Base-by-base conservation (phyloP, 306 rosid genomes). In the Dicorynia guianensis region DNA sequence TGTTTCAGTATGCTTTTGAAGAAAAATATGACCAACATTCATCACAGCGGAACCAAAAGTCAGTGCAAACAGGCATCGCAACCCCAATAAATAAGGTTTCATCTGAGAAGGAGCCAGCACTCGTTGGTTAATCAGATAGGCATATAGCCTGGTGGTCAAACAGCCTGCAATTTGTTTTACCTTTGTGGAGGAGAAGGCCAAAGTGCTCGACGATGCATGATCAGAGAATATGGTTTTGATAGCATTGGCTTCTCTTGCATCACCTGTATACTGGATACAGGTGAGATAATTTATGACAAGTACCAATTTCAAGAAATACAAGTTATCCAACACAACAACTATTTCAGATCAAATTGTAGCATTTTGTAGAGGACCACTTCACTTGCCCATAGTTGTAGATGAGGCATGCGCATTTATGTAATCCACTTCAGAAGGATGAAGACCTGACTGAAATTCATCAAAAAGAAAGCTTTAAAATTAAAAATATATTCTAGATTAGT, bases 391-490 rank as follows among this genome's bases (percentile, higher is more conserved):
- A 79, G 87, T 89, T 19, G 96, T 92, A 58, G 97, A 92, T 62
- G 98, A 90, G 46, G 98, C 97, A 82, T 92, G 96, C 6, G 98
- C 97, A 85, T 95, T 90, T 63, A 95, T 78, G 82, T 95, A 95
- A 79, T 89, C 91, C 77, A 95, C 91, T 69, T 95, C 89, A 60
- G 83, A 79, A 70, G 92, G 91, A 75, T 83, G 86, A 76, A 95
- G 83, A 73, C 93, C 97, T 20, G 98, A 90, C 97, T 90, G 89
- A 78, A 83, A 66, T 68, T 70, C 78, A 87, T 63, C 11, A 69
- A 65, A 87, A 75, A 40, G 14, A 36, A 54, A 30, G 56, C 40
- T 44, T n/a, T 59, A 17, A 66, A 65, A 65, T 63, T 49, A 52
- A 78, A 42, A 53, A 50, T 61, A 5, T n/a, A 52, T 34, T 52